Percentiles rank a stretch among this genome's conserved stretches.
phyloP scores from a whole-genome alignment of 805 yeast genomes.

The Metschnikowia kunwiensis region DNA sequence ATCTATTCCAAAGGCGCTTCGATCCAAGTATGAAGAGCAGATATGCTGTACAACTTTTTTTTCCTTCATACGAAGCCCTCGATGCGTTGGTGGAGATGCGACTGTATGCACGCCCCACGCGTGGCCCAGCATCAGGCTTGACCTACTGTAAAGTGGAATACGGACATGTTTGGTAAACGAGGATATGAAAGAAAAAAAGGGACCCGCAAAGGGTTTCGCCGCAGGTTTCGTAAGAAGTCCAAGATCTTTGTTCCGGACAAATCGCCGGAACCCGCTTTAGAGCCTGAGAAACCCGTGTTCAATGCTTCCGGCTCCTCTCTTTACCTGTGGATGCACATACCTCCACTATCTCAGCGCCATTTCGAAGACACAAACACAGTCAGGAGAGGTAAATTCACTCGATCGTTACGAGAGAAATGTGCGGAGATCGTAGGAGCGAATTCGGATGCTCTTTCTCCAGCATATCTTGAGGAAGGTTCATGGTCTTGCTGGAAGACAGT shows the following conservation, averaged over 20 bases:
- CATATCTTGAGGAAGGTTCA: slow-evolving; percentile 24
- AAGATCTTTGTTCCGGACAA: slow-evolving; percentile 8
- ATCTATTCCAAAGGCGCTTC: neutral
- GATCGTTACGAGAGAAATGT: slow-evolving; percentile 21
- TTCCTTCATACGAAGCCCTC: slow-evolving; percentile 1
- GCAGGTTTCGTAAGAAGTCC: slow-evolving; percentile 7
- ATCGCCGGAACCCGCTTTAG: slow-evolving; percentile 6
- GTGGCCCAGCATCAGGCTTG: too few species aligned
- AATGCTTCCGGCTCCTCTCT: slow-evolving; percentile 17
- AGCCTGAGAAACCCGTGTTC: slow-evolving; percentile 11
- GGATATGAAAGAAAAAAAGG: slow-evolving; percentile 11
- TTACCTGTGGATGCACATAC: slow-evolving; percentile 19
- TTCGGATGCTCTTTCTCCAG: slow-evolving; percentile 20
- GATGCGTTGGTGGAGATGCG: too few species aligned
- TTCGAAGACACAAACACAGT: neutral
- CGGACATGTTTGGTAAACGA: slow-evolving; percentile 15
- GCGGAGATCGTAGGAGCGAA: slow-evolving; percentile 30
- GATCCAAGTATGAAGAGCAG: too few species aligned
- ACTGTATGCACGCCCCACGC: too few species aligned
- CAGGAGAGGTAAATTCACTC: neutral
- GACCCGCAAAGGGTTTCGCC: slow-evolving; percentile 9
- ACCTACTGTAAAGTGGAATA: too few species aligned
- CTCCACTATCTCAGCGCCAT: slow-evolving; percentile 2
- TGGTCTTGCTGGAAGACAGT: slow-evolving; percentile 31
- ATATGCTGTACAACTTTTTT: too few species aligned